phyloP scores from a whole-genome alignment of 805 yeast species.

The Saturnispora kantuleensis region DNA sequence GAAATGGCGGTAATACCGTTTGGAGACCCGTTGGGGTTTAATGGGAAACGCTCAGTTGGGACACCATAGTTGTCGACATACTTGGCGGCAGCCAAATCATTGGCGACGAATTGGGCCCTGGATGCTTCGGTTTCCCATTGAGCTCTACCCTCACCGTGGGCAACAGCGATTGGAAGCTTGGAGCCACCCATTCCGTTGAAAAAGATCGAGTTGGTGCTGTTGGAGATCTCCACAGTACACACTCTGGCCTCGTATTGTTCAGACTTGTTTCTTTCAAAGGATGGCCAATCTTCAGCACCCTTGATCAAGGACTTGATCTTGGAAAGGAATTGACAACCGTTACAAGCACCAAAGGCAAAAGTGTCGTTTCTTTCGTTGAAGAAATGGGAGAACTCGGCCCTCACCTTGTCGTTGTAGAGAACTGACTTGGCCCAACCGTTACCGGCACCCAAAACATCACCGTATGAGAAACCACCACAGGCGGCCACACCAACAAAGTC shows the following conservation, averaged over 20 bases:
- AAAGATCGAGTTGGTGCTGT: constrained; percentile 50
- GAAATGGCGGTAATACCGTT: constrained; percentile 87
- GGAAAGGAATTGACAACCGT: constrained; percentile 94
- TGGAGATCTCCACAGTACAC: constrained; percentile 65
- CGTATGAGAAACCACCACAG: constrained; percentile 98
- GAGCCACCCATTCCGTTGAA: constrained; percentile 90
- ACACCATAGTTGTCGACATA: constrained; percentile 89
- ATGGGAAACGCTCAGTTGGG: constrained; percentile 75
- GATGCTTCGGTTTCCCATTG: constrained; percentile 41
- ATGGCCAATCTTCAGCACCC: constrained; percentile 93
- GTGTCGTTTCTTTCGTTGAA: constrained; percentile 85
- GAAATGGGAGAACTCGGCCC: constrained; percentile 66
- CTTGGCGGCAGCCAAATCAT: constrained; percentile 56
- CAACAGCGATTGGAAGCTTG: constrained; percentile 89
- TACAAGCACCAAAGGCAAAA: constrained; percentile 96
- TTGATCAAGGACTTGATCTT: constrained; percentile 81
- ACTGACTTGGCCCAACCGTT: constrained; percentile 99
- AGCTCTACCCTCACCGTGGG: constrained; percentile 98
- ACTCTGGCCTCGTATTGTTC: constrained; percentile 97
- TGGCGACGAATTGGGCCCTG: constrained; percentile 38
- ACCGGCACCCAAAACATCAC: constrained; percentile 98
- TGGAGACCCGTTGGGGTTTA: constrained; percentile 94
- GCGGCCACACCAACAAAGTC: constrained; percentile 92
- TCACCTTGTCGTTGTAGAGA: constrained; percentile 66
- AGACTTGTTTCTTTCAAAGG: constrained; percentile 79